Base-by-base conservation (phyloP, 2,329 filamentous ascomycete genomes). In the Cadophora sp. region DNA sequence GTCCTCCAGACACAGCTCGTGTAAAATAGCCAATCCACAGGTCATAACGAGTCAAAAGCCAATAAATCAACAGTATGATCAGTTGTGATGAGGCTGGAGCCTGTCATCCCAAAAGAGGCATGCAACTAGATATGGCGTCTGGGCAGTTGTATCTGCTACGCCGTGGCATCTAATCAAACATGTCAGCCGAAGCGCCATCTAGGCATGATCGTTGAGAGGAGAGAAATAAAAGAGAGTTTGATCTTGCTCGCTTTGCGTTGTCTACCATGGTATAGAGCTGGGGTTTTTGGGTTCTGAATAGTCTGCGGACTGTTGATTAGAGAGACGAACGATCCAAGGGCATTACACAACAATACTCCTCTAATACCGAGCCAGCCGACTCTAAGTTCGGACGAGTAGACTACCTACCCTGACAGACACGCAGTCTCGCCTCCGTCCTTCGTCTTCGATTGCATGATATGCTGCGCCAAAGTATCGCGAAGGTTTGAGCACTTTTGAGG, bases 401-500 rank as follows among this genome's bases (percentile, higher is more conserved):
- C n/a, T 40, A 14, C 3, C 24, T 53, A 53, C 12, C 14, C 29
- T 27, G 50, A 53, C 14, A 29, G 16, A 8, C 2, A 19, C 29
- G 14, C 8, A n/a, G 51, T 26, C 16, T 55, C 14, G 26, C 51
- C n/a, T 37, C 22, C 34, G 34, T 9, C 11, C 24, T 37, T n/a
- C 11, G n/a, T 37, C 55, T 60, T 53, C n/a, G 40, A 48, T 12
- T 48, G 27, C 53, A 50, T 19, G 22, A 48, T 22, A 50, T 34
- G 53, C 19, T 31, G 22, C 63, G 31, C 55, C 56, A n/a, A 48
- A 48, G 55, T 12, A 24, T 9, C 60, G 70, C 55, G 66, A 48
- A 12, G 22, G 29, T 70, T 71, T 71, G 68, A 65, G 70, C 60
- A 50, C 26, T 65, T 67, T 63, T 68, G 48, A 66, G 62, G 56